Evolutionary conservation across 2,329 filamentous ascomycete species (phyloP).

Genomic region (Verticillium dahliae): DNA sequence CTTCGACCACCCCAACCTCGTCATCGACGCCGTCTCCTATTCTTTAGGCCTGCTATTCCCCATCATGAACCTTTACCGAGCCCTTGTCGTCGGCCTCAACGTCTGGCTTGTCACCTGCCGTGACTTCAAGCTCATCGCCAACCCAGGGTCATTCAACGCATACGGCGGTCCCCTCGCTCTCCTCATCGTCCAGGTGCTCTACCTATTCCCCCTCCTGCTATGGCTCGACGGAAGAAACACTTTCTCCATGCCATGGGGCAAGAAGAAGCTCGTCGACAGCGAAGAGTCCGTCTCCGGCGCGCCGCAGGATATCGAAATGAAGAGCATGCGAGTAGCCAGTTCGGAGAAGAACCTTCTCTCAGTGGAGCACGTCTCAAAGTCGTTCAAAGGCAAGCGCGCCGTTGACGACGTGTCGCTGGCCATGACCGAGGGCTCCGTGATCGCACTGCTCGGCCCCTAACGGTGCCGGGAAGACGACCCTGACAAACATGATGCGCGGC

Average conservation of each 20-base stretch:
- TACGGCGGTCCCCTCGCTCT: constrained; percentile 66
- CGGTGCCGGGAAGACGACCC: constrained; percentile 65
- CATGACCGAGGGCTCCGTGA: constrained; percentile 58
- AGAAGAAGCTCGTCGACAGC: background rate
- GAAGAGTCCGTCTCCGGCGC: constrained; percentile 11
- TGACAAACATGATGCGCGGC: constrained; percentile 62
- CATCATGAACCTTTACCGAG: constrained; percentile 52
- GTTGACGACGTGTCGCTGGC: constrained; percentile 64
- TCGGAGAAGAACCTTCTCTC: constrained; percentile 38
- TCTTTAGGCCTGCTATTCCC: constrained; percentile 53
- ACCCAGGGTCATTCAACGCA: constrained; percentile 51
- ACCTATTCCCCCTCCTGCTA: constrained; percentile 53
- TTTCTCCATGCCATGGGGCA: constrained; percentile 25
- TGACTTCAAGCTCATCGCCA: constrained; percentile 28
- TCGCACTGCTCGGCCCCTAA: constrained; percentile 66
- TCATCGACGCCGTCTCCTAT: constrained; percentile 40
- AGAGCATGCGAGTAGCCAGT: constrained; percentile 9
- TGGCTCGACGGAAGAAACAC: constrained; percentile 51
- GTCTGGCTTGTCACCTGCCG: constrained; percentile 55
- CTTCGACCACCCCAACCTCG: background rate
- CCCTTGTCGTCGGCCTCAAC: constrained; percentile 55
- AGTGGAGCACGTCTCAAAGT: constrained; percentile 58
- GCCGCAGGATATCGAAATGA: constrained; percentile 13
- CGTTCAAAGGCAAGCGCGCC: constrained; percentile 53
- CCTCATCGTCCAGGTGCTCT: constrained; percentile 53